These are phyloP conservation scores for Mucuna pruriens DNA, from an alignment of 306 rosid genomes.

Conservation along the genomic window DNA sequence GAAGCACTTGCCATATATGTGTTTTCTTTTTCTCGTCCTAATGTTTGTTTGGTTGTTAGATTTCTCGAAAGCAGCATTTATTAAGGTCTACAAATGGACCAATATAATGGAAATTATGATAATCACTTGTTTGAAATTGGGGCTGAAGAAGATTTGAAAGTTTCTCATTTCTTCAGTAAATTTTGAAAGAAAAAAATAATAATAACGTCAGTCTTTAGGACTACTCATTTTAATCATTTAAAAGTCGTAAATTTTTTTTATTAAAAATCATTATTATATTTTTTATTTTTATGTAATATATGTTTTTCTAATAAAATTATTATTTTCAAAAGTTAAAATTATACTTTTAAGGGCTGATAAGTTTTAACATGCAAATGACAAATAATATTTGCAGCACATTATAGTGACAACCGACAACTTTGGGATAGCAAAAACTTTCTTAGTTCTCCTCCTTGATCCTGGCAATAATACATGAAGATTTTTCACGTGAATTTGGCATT, in stretches of 20 bases:
- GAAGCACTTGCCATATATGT: conserved; percentile 27
- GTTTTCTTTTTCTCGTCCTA: conserved; percentile 30
- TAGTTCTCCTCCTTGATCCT: neutral
- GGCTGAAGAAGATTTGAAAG: neutral
- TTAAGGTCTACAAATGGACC: neutral
- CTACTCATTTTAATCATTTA: neutral
- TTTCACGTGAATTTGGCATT: neutral
- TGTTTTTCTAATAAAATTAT: neutral
- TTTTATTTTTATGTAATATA: neutral
- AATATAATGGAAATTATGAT: neutral
- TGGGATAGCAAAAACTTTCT: neutral
- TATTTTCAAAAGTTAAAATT: neutral
- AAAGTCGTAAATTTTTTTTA: neutral
- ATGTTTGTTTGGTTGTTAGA: neutral
- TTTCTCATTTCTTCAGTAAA: neutral
- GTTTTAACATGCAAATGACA: neutral
- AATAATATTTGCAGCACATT: conserved; percentile 1
- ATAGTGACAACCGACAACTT: conserved; percentile 1
- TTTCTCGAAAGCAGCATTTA: neutral
- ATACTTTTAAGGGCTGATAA: neutral
- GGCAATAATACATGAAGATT: neutral
- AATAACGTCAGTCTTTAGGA: neutral
- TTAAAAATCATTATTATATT: neutral
- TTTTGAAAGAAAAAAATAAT: too few relatives aligned
- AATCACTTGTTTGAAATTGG: neutral